These are phyloP conservation scores for Coemansia sp. DNA, from an alignment of 192 early-diverging fungal genomes.

Conservation along the genomic window DNA sequence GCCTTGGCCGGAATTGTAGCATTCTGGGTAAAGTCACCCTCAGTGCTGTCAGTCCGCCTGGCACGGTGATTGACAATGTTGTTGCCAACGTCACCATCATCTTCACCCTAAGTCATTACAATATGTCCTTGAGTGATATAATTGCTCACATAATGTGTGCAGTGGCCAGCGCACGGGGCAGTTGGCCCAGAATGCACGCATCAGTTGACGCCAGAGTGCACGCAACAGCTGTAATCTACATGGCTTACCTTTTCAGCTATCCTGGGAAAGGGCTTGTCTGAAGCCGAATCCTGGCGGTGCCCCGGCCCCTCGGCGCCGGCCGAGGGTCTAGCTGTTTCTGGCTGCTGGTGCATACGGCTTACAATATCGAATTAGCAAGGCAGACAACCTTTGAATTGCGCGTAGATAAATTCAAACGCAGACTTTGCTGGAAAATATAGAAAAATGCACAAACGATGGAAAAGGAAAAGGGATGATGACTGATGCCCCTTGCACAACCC, in stretches of 20 bases:
- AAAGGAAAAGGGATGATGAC: conserved; percentile 1
- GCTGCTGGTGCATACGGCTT: conserved; percentile 9
- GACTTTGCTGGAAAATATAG: background rate
- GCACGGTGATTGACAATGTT: conserved; percentile 5
- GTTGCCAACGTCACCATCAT: conserved; percentile 10
- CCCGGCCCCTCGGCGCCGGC: background rate
- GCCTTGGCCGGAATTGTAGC: conserved; percentile 22
- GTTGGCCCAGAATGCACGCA: background rate
- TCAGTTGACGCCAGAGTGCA: background rate
- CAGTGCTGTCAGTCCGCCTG: conserved; percentile 19
- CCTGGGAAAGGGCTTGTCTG: conserved; percentile 23
- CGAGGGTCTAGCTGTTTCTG: background rate
- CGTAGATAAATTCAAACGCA: background rate
- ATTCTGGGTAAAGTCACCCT: conserved; percentile 19
- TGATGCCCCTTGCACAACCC: background rate
- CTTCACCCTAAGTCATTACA: conserved; percentile 15
- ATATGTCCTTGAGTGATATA: background rate
- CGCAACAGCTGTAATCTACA: background rate
- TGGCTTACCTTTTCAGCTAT: conserved; percentile 26
- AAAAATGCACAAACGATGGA: background rate
- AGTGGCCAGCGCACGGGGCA: background rate
- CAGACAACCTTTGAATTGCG: background rate
- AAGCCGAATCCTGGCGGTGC: background rate
- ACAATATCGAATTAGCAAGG: background rate
- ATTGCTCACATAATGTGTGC: background rate